phyloP scores from a whole-genome alignment of 2,329 filamentous ascomycete genomes.

The Penicillium sp. region DNA sequence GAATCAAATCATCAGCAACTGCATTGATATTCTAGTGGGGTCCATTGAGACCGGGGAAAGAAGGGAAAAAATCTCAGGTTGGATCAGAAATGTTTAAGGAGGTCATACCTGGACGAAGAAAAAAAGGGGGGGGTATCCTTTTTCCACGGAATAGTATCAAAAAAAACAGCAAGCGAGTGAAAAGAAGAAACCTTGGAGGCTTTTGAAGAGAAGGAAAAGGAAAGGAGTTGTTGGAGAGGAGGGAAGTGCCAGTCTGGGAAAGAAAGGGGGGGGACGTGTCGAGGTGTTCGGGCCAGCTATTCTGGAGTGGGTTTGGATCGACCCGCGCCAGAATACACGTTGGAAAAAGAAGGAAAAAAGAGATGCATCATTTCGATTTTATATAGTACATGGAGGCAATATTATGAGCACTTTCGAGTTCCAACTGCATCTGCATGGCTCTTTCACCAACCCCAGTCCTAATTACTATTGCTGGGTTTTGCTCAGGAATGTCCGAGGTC shows the following conservation, averaged over 20 bases:
- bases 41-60: conserved; percentile 1
- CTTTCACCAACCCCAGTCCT: background rate
- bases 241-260: conserved; percentile 29
- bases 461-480: background rate
- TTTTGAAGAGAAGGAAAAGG: conserved; percentile 20
- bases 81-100: background rate
- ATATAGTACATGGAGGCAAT: background rate
- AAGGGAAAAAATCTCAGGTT: background rate
- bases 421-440: conserved; percentile 8
- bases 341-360: background rate
- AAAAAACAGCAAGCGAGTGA: conserved; percentile 21
- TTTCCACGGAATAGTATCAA: background rate
- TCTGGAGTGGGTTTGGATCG: conserved; percentile 24
- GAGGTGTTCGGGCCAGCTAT: conserved; percentile 23
- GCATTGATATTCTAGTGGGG: conserved; percentile 7
- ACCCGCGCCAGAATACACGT: conserved; percentile 9
- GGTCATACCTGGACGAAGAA: conserved; percentile 20
- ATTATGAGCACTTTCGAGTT: background rate
- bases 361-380: background rate
- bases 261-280: conserved; percentile 33
- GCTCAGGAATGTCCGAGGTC: background rate
- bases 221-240: conserved; percentile 24
- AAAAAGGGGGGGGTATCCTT: conserved; percentile 11
- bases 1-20: conserved; percentile 11
- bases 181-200: conserved; percentile 17